Evolutionary conservation across 495 filamentous ascomycete genomes (phyloP).

Genomic region (Penicillium taxi): DNA sequence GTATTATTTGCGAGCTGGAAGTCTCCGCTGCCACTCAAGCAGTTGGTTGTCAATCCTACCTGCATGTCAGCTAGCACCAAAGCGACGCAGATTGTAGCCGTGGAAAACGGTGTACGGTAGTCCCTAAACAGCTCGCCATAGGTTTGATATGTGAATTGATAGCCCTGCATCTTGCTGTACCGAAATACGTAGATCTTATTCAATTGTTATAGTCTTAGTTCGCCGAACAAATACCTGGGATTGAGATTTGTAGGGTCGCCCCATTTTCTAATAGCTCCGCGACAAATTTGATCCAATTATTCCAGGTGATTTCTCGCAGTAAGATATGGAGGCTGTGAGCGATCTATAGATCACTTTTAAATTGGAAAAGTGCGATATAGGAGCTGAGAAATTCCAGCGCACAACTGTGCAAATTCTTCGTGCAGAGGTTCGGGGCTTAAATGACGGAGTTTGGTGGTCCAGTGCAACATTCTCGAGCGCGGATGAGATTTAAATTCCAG

Average conservation of each 20-base stretch:
- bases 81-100: constrained; percentile 42
- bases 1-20: too few species aligned
- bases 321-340: constrained; percentile 28
- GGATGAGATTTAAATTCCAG: constrained; percentile 23
- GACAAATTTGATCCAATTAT: constrained; percentile 11
- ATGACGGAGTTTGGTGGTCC: background rate
- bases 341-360: constrained; percentile 38
- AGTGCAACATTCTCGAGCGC: background rate
- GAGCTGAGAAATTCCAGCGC: constrained; percentile 38
- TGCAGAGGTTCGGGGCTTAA: background rate
- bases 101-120: constrained; percentile 39
- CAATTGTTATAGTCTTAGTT: constrained; percentile 30
- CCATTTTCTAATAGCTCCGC: constrained; percentile 8
- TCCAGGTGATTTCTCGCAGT: constrained; percentile 24
- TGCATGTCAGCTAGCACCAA: constrained; percentile 52
- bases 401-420: constrained; percentile 2
- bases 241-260: constrained; percentile 17
- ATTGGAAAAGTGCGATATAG: constrained; percentile 36
- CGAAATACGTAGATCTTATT: constrained; percentile 12
- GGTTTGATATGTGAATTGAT: constrained; percentile 6
- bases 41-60: constrained; percentile 43
- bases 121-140: constrained; percentile 27
- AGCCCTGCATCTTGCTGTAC: constrained; percentile 1
- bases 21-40: constrained; percentile 22
- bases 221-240: constrained; percentile 37